Conservation (phyloP, 1,139 yeast species). For the Sugiyamaella novakii region DNA sequence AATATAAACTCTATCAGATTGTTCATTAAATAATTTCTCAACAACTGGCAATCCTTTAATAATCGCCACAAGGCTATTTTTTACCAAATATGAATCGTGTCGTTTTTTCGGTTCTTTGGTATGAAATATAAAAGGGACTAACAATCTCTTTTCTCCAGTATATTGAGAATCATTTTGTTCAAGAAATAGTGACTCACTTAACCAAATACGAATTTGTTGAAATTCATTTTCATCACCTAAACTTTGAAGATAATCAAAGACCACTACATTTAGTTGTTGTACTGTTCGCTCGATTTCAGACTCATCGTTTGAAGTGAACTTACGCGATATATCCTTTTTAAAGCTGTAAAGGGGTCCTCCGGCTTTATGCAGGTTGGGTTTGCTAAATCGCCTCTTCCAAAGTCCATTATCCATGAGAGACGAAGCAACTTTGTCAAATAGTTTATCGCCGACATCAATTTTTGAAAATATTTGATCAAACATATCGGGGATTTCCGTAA, state of each 20-base stretch:
- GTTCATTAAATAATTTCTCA: slow-evolving; percentile 2
- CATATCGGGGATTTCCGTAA: slow-evolving; percentile 1
- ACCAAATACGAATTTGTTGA: slow-evolving; percentile 2
- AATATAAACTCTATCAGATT: neutral
- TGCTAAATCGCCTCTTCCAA: too few species aligned
- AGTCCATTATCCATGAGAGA: neutral
- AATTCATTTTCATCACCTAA: neutral
- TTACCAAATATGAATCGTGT: neutral
- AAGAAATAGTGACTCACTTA: slow-evolving; percentile 2
- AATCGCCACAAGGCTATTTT: neutral
- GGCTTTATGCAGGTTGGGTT: too few species aligned
- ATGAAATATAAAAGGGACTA: slow-evolving; percentile 7
- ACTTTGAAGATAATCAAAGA: neutral
- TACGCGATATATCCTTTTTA: neutral
- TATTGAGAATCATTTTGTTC: slow-evolving; percentile 6
- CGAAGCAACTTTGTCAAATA: neutral
- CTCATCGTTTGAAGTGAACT: neutral
- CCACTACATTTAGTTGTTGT: neutral
- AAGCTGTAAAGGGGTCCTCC: too few species aligned
- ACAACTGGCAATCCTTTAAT: neutral
- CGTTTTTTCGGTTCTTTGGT: neutral
- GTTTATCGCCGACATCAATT: neutral
- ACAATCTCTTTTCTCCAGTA: neutral
- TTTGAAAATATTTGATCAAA: neutral
- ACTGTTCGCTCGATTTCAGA: neutral